Percentiles rank a stretch among this genome's conserved stretches.
phyloP scores from a whole-genome alignment of 2,329 filamentous ascomycete genomes.

The Aspergillus thermomutatus region DNA sequence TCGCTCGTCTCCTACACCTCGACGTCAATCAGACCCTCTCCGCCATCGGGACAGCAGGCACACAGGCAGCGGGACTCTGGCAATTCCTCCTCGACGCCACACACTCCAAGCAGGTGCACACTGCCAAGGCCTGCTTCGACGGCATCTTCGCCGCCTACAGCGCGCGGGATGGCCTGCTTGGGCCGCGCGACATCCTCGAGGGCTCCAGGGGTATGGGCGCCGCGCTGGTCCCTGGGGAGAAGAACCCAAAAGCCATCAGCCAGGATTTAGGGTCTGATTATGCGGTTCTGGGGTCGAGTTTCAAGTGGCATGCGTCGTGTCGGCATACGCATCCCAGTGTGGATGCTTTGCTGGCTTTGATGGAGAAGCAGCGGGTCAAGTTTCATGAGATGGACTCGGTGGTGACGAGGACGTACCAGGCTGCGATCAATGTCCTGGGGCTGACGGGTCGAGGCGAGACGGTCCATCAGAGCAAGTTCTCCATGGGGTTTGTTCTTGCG shows the following conservation, averaged over 20 bases:
- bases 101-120: slow-evolving; percentile 32
- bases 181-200: slow-evolving; percentile 27
- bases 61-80: slow-evolving; percentile 32
- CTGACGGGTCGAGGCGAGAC: slow-evolving; percentile 27
- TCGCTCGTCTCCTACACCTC: slow-evolving; percentile 23
- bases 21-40: slow-evolving; percentile 21
- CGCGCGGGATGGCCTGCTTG: slow-evolving; percentile 24
- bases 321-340: slow-evolving; percentile 32
- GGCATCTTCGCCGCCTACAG: slow-evolving; percentile 31
- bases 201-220: slow-evolving; percentile 26
- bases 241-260: slow-evolving; percentile 22
- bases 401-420: slow-evolving; percentile 26
- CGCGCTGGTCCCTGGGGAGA: slow-evolving; percentile 19
- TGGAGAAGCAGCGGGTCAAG: slow-evolving; percentile 21
- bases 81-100: slow-evolving; percentile 30
- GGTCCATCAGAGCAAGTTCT: slow-evolving; percentile 34
- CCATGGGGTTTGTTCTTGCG: slow-evolving; percentile 33
- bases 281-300: slow-evolving; percentile 27
- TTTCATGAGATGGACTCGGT: slow-evolving; percentile 30
- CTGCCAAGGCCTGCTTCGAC: slow-evolving; percentile 29
- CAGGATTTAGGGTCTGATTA: slow-evolving; percentile 22
- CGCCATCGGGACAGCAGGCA: slow-evolving; percentile 30
- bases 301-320: slow-evolving; percentile 35
- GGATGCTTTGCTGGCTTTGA: slow-evolving; percentile 26
- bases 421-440: slow-evolving; percentile 28